Base-by-base conservation (phyloP, 1,139 yeast species). In the Saccharomycopsis hybrid region DNA sequence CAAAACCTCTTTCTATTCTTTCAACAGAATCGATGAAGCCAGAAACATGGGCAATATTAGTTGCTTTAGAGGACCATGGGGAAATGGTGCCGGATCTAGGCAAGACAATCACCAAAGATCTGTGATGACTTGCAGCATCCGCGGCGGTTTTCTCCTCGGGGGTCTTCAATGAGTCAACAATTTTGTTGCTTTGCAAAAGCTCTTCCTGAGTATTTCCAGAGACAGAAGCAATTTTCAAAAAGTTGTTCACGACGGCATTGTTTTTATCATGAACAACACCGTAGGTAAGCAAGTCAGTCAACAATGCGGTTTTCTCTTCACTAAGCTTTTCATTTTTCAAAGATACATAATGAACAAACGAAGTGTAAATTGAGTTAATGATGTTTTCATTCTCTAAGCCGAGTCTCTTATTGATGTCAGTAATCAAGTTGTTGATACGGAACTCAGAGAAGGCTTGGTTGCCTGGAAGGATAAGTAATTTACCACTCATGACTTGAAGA, bases 21-120 rank as follows among this genome's bases (percentile, higher is more conserved):
- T 80, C 85, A 43, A 92, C 74, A 54, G 74, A 76, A 13, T 74
- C 74, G 41, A 74, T 76, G 54, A 92, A 75, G 4, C 97, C 97
- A 70, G 97, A 88, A 48, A 86, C 95, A 53, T 80, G 80, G 47
- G 94, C 78, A 59, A 94, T 94, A 67, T 92, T 92, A 44, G 98
- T 90, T 37, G 99, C 99, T 70, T 94, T 94, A 13, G 98, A 90
- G 18, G 97, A 88, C 99, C 99, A 94, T 35, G 98, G 98, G 29
- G 97, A 90, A 58, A 92, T 89, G 29, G 98, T 92, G 54, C 98
- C 98, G 7, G 92, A 74, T 66, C 98, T 80, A 44, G 99, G 98
- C 53, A 90, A 74, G 51, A 94, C 76, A 64, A 95, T 77, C 49
- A 92, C 69, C 59, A 89, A 70, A 56, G 78, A 77, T 37, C 79